Evolutionary conservation across 441 rosid species (phyloP).

Genomic region (Erodium texanum): DNA sequence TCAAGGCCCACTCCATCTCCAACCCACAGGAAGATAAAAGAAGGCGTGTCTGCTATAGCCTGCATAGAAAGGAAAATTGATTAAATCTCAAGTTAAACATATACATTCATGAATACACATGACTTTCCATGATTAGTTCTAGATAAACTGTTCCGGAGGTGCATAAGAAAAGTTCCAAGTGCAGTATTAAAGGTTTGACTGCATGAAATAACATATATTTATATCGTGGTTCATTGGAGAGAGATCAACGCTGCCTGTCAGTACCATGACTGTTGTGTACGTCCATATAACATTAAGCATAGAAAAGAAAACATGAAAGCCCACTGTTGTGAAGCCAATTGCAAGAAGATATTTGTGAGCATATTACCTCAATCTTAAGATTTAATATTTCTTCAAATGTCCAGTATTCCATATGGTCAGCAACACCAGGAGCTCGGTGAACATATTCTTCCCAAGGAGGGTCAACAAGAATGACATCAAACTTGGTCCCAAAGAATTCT

Average conservation of each 20-base stretch:
- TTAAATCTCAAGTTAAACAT: slow-evolving; percentile 7
- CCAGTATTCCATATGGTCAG: slow-evolving; percentile 98
- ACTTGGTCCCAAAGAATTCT: slow-evolving; percentile 88
- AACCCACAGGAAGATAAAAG: slow-evolving; percentile 97
- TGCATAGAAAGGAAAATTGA: slow-evolving; percentile 20
- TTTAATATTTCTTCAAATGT: slow-evolving; percentile 84
- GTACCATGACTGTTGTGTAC: neutral
- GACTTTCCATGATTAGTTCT: neutral
- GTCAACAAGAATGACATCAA: slow-evolving; percentile 93
- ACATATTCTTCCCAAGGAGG: slow-evolving; percentile 99
- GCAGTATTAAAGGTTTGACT: neutral
- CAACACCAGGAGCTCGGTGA: slow-evolving; percentile 97
- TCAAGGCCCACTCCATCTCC: slow-evolving; percentile 98
- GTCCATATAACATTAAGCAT: slow-evolving; percentile 7
- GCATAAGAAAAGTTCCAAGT: neutral
- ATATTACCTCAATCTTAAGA: slow-evolving; percentile 84
- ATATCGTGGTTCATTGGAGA: neutral
- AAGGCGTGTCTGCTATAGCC: slow-evolving; percentile 98
- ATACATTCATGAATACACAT: neutral
- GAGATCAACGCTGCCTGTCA: neutral
- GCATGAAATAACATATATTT: neutral
- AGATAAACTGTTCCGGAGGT: neutral
- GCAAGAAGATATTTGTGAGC: slow-evolving; percentile 11
- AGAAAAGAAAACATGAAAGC: neutral
- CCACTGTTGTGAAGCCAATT: slow-evolving; percentile 2